These are phyloP conservation scores for Globisporangium canariense DNA, from an alignment of 352 stramenopile genomes.

Conservation along the genomic window DNA sequence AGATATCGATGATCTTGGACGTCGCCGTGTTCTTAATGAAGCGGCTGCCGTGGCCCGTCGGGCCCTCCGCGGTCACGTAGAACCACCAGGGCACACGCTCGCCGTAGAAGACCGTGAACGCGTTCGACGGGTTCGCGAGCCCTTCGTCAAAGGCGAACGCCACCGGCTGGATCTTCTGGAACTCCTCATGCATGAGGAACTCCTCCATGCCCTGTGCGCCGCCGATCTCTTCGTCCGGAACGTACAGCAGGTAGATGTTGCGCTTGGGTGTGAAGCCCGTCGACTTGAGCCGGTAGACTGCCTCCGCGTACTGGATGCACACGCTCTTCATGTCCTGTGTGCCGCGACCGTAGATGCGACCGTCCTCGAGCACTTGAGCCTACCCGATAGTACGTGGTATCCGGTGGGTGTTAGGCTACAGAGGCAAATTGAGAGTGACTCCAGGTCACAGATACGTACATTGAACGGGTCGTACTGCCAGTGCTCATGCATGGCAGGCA, in stretches of 20 bases:
- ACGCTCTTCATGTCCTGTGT: constrained; percentile 96
- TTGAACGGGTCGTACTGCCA: constrained; percentile 91
- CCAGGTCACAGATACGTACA: constrained; percentile 19
- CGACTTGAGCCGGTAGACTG: constrained; percentile 66
- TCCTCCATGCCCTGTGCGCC: constrained; percentile 90
- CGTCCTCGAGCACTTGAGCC: constrained; percentile 70
- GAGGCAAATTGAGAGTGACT: background rate
- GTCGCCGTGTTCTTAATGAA: constrained; percentile 96
- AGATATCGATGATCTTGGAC: constrained; percentile 91
- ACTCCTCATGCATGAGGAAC: constrained; percentile 85
- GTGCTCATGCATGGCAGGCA: constrained; percentile 76
- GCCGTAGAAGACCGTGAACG: constrained; percentile 96
- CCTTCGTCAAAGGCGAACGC: constrained; percentile 95
- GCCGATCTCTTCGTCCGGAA: constrained; percentile 93
- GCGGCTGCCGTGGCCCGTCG: constrained; percentile 87
- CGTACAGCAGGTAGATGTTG: constrained; percentile 91
- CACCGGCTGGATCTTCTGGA: constrained; percentile 77
- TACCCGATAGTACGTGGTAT: constrained; percentile 11
- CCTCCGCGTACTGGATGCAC: constrained; percentile 94
- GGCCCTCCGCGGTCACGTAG: constrained; percentile 73
- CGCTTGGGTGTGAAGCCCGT: constrained; percentile 76
- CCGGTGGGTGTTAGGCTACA: background rate
- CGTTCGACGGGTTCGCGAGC: constrained; percentile 85
- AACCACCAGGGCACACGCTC: constrained; percentile 94
- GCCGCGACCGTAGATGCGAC: constrained; percentile 87